phyloP scores from a whole-genome alignment of 1,284 basidiomycete genomes.

The Leccinum huronense region DNA sequence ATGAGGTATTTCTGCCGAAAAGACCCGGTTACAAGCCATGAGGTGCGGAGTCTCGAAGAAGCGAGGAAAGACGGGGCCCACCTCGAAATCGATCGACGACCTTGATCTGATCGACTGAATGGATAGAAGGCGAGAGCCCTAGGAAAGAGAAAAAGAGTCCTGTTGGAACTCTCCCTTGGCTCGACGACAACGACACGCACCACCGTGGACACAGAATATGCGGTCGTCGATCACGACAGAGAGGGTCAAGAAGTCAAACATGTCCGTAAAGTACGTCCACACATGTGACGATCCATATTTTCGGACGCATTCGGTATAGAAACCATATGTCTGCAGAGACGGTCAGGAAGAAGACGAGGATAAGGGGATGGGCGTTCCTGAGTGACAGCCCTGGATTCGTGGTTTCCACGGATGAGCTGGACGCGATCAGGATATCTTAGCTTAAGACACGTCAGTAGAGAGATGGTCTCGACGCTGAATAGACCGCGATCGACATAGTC shows the following conservation, averaged over 20 bases:
- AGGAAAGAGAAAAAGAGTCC: background rate
- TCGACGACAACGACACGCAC: conserved; percentile 41
- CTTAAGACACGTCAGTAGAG: conserved; percentile 94
- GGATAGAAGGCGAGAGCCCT: conserved; percentile 96
- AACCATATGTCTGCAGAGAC: conserved; percentile 86
- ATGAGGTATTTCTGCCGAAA: conserved; percentile 86
- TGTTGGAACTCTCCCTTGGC: conserved; percentile 9
- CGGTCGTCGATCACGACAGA: conserved; percentile 98
- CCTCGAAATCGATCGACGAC: conserved; percentile 98
- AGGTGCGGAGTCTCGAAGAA: conserved; percentile 27
- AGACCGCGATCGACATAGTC: conserved; percentile 98
- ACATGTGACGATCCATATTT: conserved; percentile 97
- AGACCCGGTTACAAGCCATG: conserved; percentile 17
- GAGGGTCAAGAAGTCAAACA: conserved; percentile 99
- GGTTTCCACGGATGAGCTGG: conserved; percentile 96
- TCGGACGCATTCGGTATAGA: conserved; percentile 97
- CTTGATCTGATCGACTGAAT: conserved; percentile 99
- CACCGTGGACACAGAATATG: conserved; percentile 99
- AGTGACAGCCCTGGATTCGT: conserved; percentile 97
- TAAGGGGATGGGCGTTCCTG: conserved; percentile 58
- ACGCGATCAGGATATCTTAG: conserved; percentile 96
- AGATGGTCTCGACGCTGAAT: conserved; percentile 98
- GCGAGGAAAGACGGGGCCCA: conserved; percentile 21
- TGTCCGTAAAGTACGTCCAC: conserved; percentile 99
- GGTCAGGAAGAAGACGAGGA: conserved; percentile 25